Evolutionary conservation across 352 stramenopile genomes (phyloP).

Genomic region (Aphanomyces euteiches): DNA sequence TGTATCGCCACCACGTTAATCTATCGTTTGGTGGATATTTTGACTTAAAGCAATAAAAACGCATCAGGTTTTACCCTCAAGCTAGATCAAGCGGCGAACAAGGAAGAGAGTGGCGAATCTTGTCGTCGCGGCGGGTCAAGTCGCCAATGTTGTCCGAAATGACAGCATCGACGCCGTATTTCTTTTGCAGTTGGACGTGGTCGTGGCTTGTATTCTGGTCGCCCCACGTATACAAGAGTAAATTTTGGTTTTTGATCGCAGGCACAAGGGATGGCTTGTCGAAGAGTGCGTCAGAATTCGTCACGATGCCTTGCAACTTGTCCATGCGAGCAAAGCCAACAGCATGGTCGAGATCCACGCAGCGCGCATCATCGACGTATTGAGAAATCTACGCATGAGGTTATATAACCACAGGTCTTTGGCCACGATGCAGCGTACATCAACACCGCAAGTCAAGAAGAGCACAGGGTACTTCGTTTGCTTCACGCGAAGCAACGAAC

Average conservation of each 20-base stretch:
- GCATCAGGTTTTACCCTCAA: neutral
- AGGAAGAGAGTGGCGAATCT: neutral
- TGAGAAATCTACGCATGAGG: conserved; percentile 37
- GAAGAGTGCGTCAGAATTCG: conserved; percentile 69
- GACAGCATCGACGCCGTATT: conserved; percentile 59
- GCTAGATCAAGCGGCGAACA: neutral
- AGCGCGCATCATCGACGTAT: conserved; percentile 45
- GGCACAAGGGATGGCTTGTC: conserved; percentile 45
- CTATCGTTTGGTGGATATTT: too few relatives aligned
- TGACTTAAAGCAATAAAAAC: too few relatives aligned
- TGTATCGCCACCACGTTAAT: neutral
- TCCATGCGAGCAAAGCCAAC: conserved; percentile 61
- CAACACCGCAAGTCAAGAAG: conserved; percentile 58
- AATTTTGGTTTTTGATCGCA: conserved; percentile 46
- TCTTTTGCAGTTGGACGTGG: conserved; percentile 67
- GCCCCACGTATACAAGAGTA: conserved; percentile 65
- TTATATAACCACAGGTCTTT: neutral
- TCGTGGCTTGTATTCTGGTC: conserved; percentile 76
- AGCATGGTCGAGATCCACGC: conserved; percentile 59
- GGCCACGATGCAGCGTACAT: conserved; percentile 13
- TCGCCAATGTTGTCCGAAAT: conserved; percentile 84
- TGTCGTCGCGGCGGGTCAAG: conserved; percentile 44
- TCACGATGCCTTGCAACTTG: conserved; percentile 63
- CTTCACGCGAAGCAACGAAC: conserved; percentile 62
- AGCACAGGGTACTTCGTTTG: conserved; percentile 71